A percentile compares a stretch with the other conserved stretches of the same genome.
These are phyloP conservation scores for Ophiocordyceps camponoti-floridani DNA, from an alignment of 2,329 filamentous ascomycete genomes.

Conservation along the genomic window DNA sequence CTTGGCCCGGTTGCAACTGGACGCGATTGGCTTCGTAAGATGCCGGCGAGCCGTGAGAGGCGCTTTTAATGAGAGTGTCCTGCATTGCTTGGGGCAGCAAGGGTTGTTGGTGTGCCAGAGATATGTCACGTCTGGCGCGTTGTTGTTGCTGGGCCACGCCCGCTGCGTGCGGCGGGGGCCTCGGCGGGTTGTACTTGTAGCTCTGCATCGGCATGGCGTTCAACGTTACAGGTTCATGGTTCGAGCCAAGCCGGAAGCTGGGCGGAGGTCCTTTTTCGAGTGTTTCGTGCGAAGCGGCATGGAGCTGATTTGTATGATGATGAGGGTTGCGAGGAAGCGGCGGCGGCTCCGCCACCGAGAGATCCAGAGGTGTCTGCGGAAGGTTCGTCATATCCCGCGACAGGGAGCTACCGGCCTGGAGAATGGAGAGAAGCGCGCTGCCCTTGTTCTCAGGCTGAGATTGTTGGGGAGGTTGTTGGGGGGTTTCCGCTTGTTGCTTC, in stretches of 20 bases:
- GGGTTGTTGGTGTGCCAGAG: slow-evolving; percentile 23
- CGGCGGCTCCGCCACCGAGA: slow-evolving; percentile 26
- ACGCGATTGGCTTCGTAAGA: not conserved
- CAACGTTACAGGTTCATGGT: slow-evolving; percentile 3
- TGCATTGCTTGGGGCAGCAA: slow-evolving; percentile 38
- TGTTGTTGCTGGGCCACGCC: not conserved
- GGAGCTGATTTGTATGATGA: slow-evolving; percentile 28
- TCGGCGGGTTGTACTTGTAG: too few relatives aligned
- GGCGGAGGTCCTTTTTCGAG: slow-evolving; percentile 13
- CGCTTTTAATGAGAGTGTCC: slow-evolving; percentile 25
- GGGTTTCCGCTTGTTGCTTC: slow-evolving; percentile 31
- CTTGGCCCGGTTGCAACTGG: slow-evolving; percentile 1
- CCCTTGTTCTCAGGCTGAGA: slow-evolving; percentile 23
- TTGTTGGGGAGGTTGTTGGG: slow-evolving; percentile 22
- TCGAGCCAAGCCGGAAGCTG: slow-evolving; percentile 10
- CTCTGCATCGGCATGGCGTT: too few relatives aligned
- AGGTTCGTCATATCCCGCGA: slow-evolving; percentile 7
- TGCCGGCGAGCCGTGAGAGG: slow-evolving; percentile 8
- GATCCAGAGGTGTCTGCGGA: slow-evolving; percentile 36
- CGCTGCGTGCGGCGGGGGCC: not conserved
- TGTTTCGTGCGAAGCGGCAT: slow-evolving; percentile 12
- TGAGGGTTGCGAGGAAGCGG: slow-evolving; percentile 38
- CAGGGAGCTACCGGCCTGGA: slow-evolving; percentile 19
- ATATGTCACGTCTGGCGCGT: not conserved
- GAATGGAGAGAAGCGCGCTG: slow-evolving; percentile 32